A percentile compares a stretch with the other conserved stretches of the same genome.
These are phyloP conservation scores for Penicillium sclerotigenum DNA, from an alignment of 2,329 filamentous ascomycete species.

Conservation along the genomic window DNA sequence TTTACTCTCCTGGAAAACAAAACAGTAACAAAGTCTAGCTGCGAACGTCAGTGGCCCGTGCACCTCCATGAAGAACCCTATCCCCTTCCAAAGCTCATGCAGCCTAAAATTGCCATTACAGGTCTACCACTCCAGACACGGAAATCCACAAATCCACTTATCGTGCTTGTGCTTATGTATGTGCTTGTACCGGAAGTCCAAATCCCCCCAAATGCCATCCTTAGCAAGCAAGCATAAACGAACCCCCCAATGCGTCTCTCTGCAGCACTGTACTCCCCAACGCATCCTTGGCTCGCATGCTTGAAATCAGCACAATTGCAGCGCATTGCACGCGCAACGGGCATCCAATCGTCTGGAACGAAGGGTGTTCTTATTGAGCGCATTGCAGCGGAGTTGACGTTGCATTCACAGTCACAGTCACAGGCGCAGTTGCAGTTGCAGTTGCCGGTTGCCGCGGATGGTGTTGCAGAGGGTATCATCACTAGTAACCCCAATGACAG, in stretches of 20 bases:
- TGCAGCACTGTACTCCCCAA: neutral
- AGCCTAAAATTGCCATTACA: neutral
- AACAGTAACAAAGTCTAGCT: neutral
- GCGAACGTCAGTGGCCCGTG: slow-evolving; percentile 10
- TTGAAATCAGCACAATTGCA: slow-evolving; percentile 57
- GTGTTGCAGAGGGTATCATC: neutral
- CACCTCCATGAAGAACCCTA: neutral
- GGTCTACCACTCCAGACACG: neutral
- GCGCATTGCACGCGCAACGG: slow-evolving; percentile 59
- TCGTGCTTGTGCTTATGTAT: neutral
- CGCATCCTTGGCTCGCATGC: slow-evolving; percentile 33
- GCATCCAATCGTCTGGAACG: slow-evolving; percentile 57
- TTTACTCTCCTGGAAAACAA: too few relatives aligned
- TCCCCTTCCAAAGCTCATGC: neutral
- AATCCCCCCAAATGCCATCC: neutral
- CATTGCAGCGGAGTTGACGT: slow-evolving; percentile 37
- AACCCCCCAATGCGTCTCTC: slow-evolving; percentile 11
- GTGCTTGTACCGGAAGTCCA: neutral
- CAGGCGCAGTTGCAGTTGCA: neutral
- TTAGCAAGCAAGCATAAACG: neutral
- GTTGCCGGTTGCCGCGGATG: neutral
- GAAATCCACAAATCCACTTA: neutral
- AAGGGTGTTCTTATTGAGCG: slow-evolving; percentile 56
- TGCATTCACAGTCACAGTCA: slow-evolving; percentile 1
- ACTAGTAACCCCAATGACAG: neutral